Evolutionary conservation across 495 filamentous ascomycete species (phyloP).

Genomic region (Hyaloscypha variabilis): DNA sequence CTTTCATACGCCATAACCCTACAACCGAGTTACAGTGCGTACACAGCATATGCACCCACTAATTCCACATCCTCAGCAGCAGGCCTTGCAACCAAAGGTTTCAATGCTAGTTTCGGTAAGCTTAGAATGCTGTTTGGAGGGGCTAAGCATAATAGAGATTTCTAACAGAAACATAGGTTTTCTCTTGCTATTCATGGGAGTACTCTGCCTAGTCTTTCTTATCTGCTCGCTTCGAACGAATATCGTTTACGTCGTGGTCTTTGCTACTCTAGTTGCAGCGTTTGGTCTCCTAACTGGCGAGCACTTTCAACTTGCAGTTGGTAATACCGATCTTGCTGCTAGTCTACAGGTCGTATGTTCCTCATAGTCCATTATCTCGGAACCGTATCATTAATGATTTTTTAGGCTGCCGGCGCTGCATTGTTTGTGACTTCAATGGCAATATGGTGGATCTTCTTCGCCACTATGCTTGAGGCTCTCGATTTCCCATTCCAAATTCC

Average conservation of each 20-base stretch:
- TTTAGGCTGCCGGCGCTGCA: conserved; percentile 42
- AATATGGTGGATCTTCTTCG: conserved; percentile 66
- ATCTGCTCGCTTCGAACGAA: conserved; percentile 71
- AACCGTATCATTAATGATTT: no score
- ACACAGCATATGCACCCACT: conserved; percentile 8
- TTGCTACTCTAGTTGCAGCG: conserved; percentile 58
- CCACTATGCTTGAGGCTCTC: conserved; percentile 59
- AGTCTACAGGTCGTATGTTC: conserved; percentile 29
- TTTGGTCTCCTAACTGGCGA: conserved; percentile 61
- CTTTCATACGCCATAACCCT: conserved; percentile 56
- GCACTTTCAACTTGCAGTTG: conserved; percentile 43
- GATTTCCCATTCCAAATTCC: conserved; percentile 61
- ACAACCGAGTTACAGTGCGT: conserved; percentile 56
- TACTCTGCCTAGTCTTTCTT: conserved; percentile 66
- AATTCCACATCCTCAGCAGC: conserved; percentile 3
- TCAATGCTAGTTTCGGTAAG: conserved; percentile 32
- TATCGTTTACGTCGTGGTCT: conserved; percentile 63
- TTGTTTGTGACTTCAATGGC: conserved; percentile 55
- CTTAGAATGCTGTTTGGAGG: no score
- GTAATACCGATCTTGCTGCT: conserved; percentile 14
- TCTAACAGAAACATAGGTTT: conserved; percentile 24
- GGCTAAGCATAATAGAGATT: no score
- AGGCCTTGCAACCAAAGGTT: neutral
- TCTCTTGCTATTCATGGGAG: conserved; percentile 57
- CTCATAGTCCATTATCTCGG: no score